Evolutionary conservation across 441 rosid species (phyloP).

Genomic region (Pelargonium citronellum): DNA sequence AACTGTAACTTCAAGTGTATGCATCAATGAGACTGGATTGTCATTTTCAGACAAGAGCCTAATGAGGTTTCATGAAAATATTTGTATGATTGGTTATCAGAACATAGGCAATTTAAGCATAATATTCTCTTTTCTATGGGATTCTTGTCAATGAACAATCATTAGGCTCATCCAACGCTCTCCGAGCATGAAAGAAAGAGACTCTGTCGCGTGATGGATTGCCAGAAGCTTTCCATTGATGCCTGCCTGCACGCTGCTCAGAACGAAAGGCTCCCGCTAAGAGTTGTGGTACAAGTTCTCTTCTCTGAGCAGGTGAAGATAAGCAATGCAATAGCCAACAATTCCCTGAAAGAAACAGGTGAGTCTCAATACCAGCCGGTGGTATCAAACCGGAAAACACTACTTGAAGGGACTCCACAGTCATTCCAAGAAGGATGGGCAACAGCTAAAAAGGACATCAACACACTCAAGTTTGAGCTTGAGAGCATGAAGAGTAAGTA

Average conservation of each 20-base stretch:
- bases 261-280: slow-evolving; percentile 76
- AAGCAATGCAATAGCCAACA: slow-evolving; percentile 68
- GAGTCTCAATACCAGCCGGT: slow-evolving; percentile 61
- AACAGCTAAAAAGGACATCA: slow-evolving; percentile 80
- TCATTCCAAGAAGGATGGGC: slow-evolving; percentile 98
- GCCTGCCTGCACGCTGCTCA: slow-evolving; percentile 97
- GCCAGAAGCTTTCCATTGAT: slow-evolving; percentile 90
- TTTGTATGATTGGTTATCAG: no score
- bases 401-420: slow-evolving; percentile 80
- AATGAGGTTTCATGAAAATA: no score
- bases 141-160: slow-evolving; percentile 6
- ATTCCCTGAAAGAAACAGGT: slow-evolving; percentile 52
- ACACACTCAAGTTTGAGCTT: slow-evolving; percentile 82
- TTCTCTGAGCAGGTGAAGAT: slow-evolving; percentile 92
- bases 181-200: slow-evolving; percentile 93
- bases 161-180: slow-evolving; percentile 86
- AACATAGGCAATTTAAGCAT: no score
- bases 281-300: slow-evolving; percentile 89
- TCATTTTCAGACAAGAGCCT: no score
- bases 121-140: not conserved
- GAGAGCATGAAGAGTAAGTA: slow-evolving; percentile 76
- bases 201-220: slow-evolving; percentile 86
- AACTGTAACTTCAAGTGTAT: no score
- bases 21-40: no score
- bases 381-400: slow-evolving; percentile 65